Percentiles rank a stretch among this genome's conserved stretches.
These are phyloP conservation scores for Kurtzmaniella natalensis DNA, from an alignment of 1,139 yeast genomes.

Conservation along the genomic window DNA sequence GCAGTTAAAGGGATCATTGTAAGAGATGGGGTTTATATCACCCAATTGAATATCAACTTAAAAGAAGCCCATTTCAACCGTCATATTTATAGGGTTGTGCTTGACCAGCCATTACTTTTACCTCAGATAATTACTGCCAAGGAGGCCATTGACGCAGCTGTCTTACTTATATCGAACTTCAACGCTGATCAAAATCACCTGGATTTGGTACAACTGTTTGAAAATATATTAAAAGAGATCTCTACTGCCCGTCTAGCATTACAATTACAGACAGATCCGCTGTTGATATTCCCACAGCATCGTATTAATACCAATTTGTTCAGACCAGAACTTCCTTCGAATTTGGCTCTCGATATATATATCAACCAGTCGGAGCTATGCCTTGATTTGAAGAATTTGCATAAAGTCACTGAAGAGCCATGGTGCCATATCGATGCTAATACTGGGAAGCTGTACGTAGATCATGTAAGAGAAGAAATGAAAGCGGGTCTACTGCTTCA, in stretches of 20 bases:
- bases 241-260: conserved; percentile 31
- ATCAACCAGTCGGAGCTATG: conserved; percentile 45
- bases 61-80: conserved; percentile 31
- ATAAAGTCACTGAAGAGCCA: conserved; percentile 35
- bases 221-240: conserved; percentile 23
- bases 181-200: conserved; percentile 14
- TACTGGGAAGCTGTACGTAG: conserved; percentile 37
- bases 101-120: conserved; percentile 28
- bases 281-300: conserved; percentile 37
- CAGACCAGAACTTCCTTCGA: conserved; percentile 30
- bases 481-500: conserved; percentile 14
- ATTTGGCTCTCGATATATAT: conserved; percentile 36
- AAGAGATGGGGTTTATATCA: conserved; percentile 38
- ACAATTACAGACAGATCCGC: conserved; percentile 42
- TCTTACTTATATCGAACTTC: conserved; percentile 21
- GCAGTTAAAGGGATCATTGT: conserved; percentile 37
- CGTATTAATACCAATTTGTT: conserved; percentile 22
- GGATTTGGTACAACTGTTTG: conserved; percentile 21
- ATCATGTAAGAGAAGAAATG: conserved; percentile 40
- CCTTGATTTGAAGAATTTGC: conserved; percentile 37
- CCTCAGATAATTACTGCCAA: conserved; percentile 32
- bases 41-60: conserved; percentile 24
- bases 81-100: conserved; percentile 20
- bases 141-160: conserved; percentile 28
- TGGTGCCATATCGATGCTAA: conserved; percentile 35